phyloP scores from a whole-genome alignment of 2,329 filamentous ascomycete genomes.

The Bipolaris zeicola region DNA sequence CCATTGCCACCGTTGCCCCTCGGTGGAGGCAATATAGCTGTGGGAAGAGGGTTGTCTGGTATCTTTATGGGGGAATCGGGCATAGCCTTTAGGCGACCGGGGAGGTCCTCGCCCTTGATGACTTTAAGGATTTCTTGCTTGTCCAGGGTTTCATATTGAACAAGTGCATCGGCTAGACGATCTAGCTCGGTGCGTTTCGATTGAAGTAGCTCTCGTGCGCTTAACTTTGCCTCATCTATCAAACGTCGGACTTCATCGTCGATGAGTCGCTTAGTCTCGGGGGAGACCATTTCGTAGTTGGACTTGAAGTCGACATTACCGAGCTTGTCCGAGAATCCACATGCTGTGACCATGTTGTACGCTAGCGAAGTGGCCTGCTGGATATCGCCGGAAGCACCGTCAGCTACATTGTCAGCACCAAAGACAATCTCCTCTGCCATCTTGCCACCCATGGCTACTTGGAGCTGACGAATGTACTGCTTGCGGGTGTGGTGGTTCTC shows the following conservation, averaged over 20 bases:
- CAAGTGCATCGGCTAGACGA: slow-evolving; percentile 81
- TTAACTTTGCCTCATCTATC: slow-evolving; percentile 78
- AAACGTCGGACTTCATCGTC: slow-evolving; percentile 86
- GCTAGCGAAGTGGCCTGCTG: slow-evolving; percentile 79
- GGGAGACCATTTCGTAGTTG: slow-evolving; percentile 81
- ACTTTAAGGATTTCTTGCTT: slow-evolving; percentile 90
- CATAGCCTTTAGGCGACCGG: slow-evolving; percentile 66
- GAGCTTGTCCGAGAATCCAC: slow-evolving; percentile 86
- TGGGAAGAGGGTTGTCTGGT: slow-evolving; percentile 55
- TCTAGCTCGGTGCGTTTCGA: slow-evolving; percentile 85
- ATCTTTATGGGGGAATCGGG: slow-evolving; percentile 69
- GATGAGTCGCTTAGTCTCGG: slow-evolving; percentile 83
- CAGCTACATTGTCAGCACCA: slow-evolving; percentile 88
- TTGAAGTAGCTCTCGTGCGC: slow-evolving; percentile 72
- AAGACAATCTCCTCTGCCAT: slow-evolving; percentile 91
- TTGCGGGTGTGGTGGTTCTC: slow-evolving; percentile 80
- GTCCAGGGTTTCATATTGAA: slow-evolving; percentile 92
- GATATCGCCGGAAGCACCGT: slow-evolving; percentile 84
- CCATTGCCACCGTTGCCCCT: slow-evolving; percentile 21
- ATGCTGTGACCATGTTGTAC: slow-evolving; percentile 84
- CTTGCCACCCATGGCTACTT: slow-evolving; percentile 82
- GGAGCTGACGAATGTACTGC: slow-evolving; percentile 80
- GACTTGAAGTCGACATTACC: slow-evolving; percentile 88
- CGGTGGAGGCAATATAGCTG: slow-evolving; percentile 25
- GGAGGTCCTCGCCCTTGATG: slow-evolving; percentile 81